These are phyloP conservation scores for Apiospora sp. DNA, from an alignment of 2,329 filamentous ascomycete species.

Conservation along the genomic window DNA sequence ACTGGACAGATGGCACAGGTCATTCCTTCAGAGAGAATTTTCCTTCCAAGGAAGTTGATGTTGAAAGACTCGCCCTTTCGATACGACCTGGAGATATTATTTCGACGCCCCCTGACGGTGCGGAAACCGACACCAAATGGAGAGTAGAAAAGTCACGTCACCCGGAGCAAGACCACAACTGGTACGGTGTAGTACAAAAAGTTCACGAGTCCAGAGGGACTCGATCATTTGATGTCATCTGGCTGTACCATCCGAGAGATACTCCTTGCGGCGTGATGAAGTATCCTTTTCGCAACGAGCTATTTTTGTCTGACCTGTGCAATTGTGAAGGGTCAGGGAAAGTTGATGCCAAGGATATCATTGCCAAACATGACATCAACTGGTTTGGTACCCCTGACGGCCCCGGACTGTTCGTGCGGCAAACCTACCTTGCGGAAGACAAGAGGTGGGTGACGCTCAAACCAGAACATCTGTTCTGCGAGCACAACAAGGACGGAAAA, in stretches of 20 bases:
- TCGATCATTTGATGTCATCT: slow-evolving; percentile 68
- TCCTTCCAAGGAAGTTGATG: slow-evolving; percentile 26
- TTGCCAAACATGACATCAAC: slow-evolving; percentile 64
- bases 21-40: background rate
- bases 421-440: slow-evolving; percentile 69
- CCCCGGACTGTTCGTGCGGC: slow-evolving; percentile 72
- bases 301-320: slow-evolving; percentile 81
- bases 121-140: slow-evolving; percentile 64
- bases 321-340: slow-evolving; percentile 61
- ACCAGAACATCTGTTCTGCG: slow-evolving; percentile 62
- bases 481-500: slow-evolving; percentile 29
- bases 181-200: slow-evolving; percentile 75
- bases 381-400: slow-evolving; percentile 60
- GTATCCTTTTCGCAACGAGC: slow-evolving; percentile 76
- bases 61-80: slow-evolving; percentile 35
- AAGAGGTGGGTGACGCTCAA: slow-evolving; percentile 69
- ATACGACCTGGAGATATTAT: slow-evolving; percentile 58
- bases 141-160: slow-evolving; percentile 54
- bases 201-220: slow-evolving; percentile 46
- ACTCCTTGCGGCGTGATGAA: slow-evolving; percentile 73
- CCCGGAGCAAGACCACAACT: slow-evolving; percentile 58
- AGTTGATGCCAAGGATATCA: slow-evolving; percentile 62
- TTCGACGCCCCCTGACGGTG: slow-evolving; percentile 53
- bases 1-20: background rate
- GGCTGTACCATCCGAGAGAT: slow-evolving; percentile 76